These are phyloP conservation scores for Ploettnerulaceae sp. DNA, from an alignment of 2,329 filamentous ascomycete species.

Conservation along the genomic window DNA sequence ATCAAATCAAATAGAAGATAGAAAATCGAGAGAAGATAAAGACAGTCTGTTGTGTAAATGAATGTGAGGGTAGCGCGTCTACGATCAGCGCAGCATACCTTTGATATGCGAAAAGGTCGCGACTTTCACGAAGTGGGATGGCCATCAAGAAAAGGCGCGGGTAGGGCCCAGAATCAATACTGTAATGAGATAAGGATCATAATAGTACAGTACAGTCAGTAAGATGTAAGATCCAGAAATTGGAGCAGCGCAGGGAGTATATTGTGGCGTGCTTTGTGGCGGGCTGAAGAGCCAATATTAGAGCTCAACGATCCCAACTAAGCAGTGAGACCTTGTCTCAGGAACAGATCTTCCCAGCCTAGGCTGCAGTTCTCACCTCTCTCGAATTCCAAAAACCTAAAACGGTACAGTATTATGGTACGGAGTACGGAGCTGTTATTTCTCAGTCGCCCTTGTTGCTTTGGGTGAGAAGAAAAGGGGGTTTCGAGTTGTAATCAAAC, in stretches of 20 bases:
- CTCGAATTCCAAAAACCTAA: not conserved
- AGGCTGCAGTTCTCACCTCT: not conserved
- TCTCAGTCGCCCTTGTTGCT: not conserved
- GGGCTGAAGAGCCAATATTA: constrained; percentile 4
- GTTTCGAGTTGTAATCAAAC: not conserved
- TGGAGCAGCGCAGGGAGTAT: not conserved
- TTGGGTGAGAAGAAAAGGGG: not conserved
- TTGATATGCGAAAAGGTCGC: not conserved
- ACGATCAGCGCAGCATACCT: constrained; percentile 6
- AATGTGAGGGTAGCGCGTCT: constrained; percentile 6
- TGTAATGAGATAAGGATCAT: no score
- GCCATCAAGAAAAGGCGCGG: not conserved
- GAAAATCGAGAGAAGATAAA: constrained; percentile 4
- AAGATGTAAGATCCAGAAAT: not conserved
- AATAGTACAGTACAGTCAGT: not conserved
- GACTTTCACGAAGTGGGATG: constrained; percentile 1
- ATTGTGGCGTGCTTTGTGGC: no score
- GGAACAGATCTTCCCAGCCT: not conserved
- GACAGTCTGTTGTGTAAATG: constrained; percentile 3
- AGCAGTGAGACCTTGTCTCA: not conserved
- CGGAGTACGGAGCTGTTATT: no score
- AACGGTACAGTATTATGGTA: no score
- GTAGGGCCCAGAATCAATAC: no score
- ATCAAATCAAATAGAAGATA: no score
- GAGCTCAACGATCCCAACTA: not conserved